Percentiles rank a stretch among this genome's conserved stretches.
Conservation (phyloP, 2,329 filamentous ascomycete species). For the Fusarium bactridioides region DNA sequence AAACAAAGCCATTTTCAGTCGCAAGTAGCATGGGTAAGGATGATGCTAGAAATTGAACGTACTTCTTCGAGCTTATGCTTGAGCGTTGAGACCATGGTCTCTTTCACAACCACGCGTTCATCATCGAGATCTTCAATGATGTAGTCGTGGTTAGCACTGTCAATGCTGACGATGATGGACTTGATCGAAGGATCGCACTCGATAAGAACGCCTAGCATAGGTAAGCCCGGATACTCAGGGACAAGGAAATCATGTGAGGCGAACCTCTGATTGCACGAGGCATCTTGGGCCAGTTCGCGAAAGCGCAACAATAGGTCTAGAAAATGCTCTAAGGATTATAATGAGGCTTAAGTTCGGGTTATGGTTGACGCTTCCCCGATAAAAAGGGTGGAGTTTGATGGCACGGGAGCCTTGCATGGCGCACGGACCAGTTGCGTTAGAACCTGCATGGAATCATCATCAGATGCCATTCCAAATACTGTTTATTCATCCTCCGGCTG, state of each 20-base stretch:
- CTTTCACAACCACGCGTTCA: conserved; percentile 77
- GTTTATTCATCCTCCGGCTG: conserved; percentile 5
- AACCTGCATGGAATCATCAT: conserved; percentile 9
- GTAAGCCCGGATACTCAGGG: neutral
- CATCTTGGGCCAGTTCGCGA: conserved; percentile 49
- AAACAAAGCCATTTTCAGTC: neutral
- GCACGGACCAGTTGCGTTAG: conserved; percentile 5
- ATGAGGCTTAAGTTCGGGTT: conserved; percentile 2
- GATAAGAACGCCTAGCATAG: conserved; percentile 70
- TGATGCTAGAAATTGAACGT: conserved; percentile 35
- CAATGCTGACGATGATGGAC: conserved; percentile 81
- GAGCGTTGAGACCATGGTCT: conserved; percentile 72
- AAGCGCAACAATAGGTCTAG: neutral
- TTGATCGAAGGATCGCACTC: conserved; percentile 89
- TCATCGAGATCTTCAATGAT: conserved; percentile 85
- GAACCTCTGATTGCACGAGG: conserved; percentile 65
- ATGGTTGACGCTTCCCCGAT: conserved; percentile 3
- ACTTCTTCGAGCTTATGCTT: conserved; percentile 76
- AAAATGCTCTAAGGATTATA: neutral
- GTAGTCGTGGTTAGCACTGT: conserved; percentile 73
- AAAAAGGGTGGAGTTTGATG: conserved; percentile 8
- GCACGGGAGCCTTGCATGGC: conserved; percentile 1
- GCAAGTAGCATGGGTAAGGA: neutral
- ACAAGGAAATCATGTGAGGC: neutral
- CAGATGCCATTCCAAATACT: conserved; percentile 20